Evolutionary conservation across 164 flowering plant species (phyloP), one percentile per base, ranked within the genome.

Genomic region (Protea cynaroides): DNA sequence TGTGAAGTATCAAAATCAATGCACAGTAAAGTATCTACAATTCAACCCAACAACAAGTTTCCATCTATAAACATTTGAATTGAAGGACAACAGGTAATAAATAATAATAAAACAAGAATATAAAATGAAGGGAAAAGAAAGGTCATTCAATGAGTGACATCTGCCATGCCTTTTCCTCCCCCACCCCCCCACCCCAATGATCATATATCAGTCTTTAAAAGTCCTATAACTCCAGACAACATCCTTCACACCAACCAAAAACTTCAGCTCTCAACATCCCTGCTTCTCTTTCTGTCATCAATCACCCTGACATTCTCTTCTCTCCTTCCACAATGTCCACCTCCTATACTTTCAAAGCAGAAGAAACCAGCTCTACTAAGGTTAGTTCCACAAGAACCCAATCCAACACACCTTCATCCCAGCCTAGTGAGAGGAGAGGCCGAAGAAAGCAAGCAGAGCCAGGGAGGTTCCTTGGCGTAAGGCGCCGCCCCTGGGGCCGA

Each of bases 401-500:
- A 66, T 57, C 89, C 12, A 85, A 78, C n/a, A 4, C 52, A 49
- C 76, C 69, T 81, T 10, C 49, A 83, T 7, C 55, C 76, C 4
- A 2, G 23, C 34, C 81, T 0, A 72, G 54, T 53, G 97, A 88
- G 72, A 75, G 82, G 24, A 70, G 92, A 77, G 95, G 98, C 22
- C 61, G 92, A 51, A 74, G 84, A 58, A 90, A 84, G 72, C 89
- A 84, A 62, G 78, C 85, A 0, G 97, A 90, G 38, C 95, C 98
- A 25, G 96, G 98, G 25, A 76, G 92, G 78, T 93, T 87, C 65
- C 86, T 93, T 10, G 98, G 98, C 1, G 97, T 93, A 11, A 73
- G 98, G 43, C 63, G 98, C 46, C 64, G 97, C 25, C 98, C 98
- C 0, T 93, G 98, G 97, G 98, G 98, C 0, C 69, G 98, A 49